Base-by-base conservation (phyloP, 2,329 filamentous ascomycete genomes). In the Epichloe bromicola region DNA sequence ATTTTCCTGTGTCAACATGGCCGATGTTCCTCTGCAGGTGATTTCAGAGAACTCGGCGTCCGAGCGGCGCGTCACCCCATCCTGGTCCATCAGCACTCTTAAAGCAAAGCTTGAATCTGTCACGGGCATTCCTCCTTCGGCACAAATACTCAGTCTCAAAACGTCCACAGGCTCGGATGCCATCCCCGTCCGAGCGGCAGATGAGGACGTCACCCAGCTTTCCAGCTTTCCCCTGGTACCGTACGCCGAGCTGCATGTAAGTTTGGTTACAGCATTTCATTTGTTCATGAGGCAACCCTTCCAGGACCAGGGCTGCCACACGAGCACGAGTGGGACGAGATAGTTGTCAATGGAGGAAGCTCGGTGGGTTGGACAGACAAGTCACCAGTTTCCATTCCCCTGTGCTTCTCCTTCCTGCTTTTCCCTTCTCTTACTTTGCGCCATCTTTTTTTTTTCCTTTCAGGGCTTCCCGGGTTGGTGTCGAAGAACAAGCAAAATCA, bases 101-200 rank as follows among this genome's bases (percentile, higher is more conserved):
- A 95, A 91, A 71, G 70, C 76, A 49, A 94, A 93, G 67, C 82
- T 98, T 48, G 91, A 97, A 69, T 85, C 88, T 55, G 83, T 97
- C 69, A 97, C 91, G 2, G 93, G 93, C 55, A 82, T 97, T 38
- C 91, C 93, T 15, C 86, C 90, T 11, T 78, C 77, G 33, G 82
- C 77, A 54, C 93, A 97, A 67, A 80, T 74, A 55, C 76, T 98
- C 55, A 82, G 74, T 33, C 74, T 96, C 63, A 86, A 83, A 64
- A 72, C 82, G 15, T 53, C 57, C 46, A 68, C 71, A 51, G 63
- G 63, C 36, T 75, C 80, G 59, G 76, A 82, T 56, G 74, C 74
- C 54, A 74, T 87, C 57, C 67, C 83, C 49, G 73, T 94, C 59
- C 76, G 83, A 61, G 83, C 83, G 43, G 71, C 75, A 39, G 79